Base-by-base conservation (phyloP, 2,329 filamentous ascomycete genomes). In the Decorospora gaudefroyi region DNA sequence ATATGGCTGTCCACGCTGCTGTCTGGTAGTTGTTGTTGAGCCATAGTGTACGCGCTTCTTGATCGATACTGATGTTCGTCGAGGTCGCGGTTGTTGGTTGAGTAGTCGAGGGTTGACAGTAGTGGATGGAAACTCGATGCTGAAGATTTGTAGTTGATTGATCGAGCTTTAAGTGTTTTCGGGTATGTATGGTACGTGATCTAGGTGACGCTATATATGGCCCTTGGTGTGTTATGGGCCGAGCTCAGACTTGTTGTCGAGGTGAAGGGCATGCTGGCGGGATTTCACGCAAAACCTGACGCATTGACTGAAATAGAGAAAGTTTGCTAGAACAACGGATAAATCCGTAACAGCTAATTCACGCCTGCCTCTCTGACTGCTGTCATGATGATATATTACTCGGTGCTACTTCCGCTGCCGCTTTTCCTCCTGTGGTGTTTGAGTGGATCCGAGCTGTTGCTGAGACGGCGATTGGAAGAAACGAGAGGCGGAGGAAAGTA, bases 401-500 rank as follows among this genome's bases (percentile, higher is more conserved):
- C 2, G 56, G 51, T 49, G 31, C 56, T 62, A 27, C 55, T 64
- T 15, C 46, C 57, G 49, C 63, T 59, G 2, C 46, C 42, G 23
- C 67, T 70, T 27, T 62, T 57, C 27, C 60, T 50, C 25, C 65
- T 51, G 27, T 66, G 56, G 13, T 62, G 46, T 15, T 48, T 59
- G 9, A 41, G n/a, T 1, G 48, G 42, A 21, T 69, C 64, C 1
- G 59, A 56, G 2, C 52, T 49, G 5, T 42, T 52, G 33, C 61
- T 65, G 10, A 56, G 32, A 4, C 53, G 53, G 2, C 57, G 49
- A 13, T 53, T 42, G 4, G 25, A 32, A 2, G 40, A 26, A 11
- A 23, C 31, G 10, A 54, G 39, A 18, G 65, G 65, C 3, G 51
- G 39, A 7, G 62, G 59, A 18, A 69, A 68, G 37, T 70, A 69